Conservation (phyloP, 108 stramenopile species). For the Skeletonema potamos region DNA sequence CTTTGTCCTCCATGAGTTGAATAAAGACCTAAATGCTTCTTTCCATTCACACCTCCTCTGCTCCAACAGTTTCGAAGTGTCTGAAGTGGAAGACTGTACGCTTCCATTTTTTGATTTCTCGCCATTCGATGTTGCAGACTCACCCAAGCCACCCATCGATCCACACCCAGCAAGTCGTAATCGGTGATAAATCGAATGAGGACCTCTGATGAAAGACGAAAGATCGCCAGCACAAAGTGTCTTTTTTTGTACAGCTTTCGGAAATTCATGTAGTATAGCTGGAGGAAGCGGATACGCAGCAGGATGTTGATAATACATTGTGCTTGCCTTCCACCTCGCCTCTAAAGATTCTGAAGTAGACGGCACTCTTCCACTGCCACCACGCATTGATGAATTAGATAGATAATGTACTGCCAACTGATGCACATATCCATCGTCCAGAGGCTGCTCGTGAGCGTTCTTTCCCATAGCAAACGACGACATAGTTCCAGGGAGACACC, state of each 20-base stretch:
- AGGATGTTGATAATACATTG: slow-evolving; percentile 53
- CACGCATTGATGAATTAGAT: not conserved
- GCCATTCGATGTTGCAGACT: slow-evolving; percentile 2
- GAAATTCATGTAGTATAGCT: slow-evolving; percentile 2
- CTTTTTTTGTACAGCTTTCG: not conserved
- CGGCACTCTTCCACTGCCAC: not conserved
- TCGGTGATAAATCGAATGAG: slow-evolving; percentile 20
- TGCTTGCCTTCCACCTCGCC: slow-evolving; percentile 37
- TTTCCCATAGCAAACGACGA: slow-evolving; percentile 2
- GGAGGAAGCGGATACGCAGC: slow-evolving; percentile 40
- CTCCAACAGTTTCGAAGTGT: slow-evolving; percentile 15
- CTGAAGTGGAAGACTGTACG: not conserved
- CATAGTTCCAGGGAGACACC: slow-evolving; percentile 20
- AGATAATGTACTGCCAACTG: slow-evolving; percentile 26
- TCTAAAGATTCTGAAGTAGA: slow-evolving; percentile 17
- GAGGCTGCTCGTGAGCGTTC: not conserved
- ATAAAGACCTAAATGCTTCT: slow-evolving; percentile 45
- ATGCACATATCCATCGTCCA: slow-evolving; percentile 25
- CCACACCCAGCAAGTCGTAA: slow-evolving; percentile 29
- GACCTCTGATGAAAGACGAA: slow-evolving; percentile 19
- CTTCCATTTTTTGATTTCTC: not conserved
- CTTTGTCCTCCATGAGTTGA: slow-evolving; percentile 39
- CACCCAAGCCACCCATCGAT: slow-evolving; percentile 35
- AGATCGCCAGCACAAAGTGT: not conserved
- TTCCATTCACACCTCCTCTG: slow-evolving; percentile 51